Conservation (phyloP, 305 asterid species). For the Euphrasia arctica region DNA sequence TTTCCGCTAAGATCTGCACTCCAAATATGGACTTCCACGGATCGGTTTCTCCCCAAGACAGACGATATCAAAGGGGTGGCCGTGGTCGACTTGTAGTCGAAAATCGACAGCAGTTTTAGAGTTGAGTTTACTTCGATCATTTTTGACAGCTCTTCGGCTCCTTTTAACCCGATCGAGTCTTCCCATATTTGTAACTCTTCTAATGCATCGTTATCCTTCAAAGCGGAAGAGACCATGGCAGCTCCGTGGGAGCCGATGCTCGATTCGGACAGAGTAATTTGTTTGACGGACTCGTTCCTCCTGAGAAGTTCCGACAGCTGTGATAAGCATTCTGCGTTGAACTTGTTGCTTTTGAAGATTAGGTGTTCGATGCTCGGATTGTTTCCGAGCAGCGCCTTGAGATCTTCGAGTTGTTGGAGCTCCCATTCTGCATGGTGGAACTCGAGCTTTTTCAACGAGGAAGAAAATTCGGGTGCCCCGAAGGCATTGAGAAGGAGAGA, state of each 20-base stretch:
- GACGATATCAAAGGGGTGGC: constrained; percentile 79
- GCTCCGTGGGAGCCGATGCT: constrained; percentile 69
- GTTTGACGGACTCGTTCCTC: constrained; percentile 42
- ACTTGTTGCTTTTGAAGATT: constrained; percentile 50
- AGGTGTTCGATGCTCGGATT: constrained; percentile 41
- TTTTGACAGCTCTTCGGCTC: constrained; percentile 75
- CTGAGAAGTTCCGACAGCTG: constrained; percentile 47
- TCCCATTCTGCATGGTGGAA: constrained; percentile 76
- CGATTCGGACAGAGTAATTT: constrained; percentile 57
- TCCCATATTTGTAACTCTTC: constrained; percentile 80
- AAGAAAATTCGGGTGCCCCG: constrained; percentile 26
- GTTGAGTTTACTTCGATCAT: constrained; percentile 87
- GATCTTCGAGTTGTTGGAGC: constrained; percentile 36
- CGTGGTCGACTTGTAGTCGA: constrained; percentile 45
- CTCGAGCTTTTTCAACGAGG: constrained; percentile 49
- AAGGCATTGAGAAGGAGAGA: constrained; percentile 45
- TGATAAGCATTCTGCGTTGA: constrained; percentile 41
- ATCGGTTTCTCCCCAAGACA: constrained; percentile 70
- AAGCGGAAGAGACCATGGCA: constrained; percentile 50
- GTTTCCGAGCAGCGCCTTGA: constrained; percentile 37
- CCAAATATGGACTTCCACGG: constrained; percentile 78
- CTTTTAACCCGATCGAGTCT: constrained; percentile 71
- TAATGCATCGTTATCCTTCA: constrained; percentile 45
- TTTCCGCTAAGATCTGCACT: constrained; percentile 32
- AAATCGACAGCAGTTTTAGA: constrained; percentile 51